Evolutionary conservation across 371 early-diverging fungal genomes (phyloP), one percentile per base, ranked within the genome.

Genomic region (Mucor piriformis): DNA sequence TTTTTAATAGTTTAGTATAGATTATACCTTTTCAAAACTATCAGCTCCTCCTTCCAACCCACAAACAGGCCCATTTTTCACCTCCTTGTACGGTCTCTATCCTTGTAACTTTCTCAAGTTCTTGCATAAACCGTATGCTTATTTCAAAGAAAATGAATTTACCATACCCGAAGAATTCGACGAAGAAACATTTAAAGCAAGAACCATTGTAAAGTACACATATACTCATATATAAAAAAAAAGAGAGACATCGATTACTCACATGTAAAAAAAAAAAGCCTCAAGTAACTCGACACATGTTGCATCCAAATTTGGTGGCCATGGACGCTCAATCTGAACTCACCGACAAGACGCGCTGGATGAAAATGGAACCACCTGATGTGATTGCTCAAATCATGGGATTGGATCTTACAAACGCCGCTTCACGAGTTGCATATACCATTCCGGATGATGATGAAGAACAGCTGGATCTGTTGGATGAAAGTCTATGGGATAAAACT

Each of bases 351-450:
- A 74, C 81, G 10, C 73, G 86, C 8, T 86, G 85, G 85, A 82
- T 83, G 73, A 85, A 85, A 47, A 70, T 85, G 61, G 88, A 87
- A 52, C 84, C 88, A 5, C 83, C 84, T 27, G 88, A 85, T 63
- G 79, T 87, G 47, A 83, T 87, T 44, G 86, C 86, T 15, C 81
- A 83, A 63, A 85, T 85, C 40, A 82, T 87, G 76, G 76, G 84
- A 27, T 48, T 86, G 10, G 86, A 85, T 68, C 54, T 83, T 16
- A 83, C 84, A 35, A 83, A 83, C 50, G 83, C 84, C 20, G 84
- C 84, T 25, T 76, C 78, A 11, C 69, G 81, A n/a, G 77, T 75
- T 1, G 81, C 75, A 0, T 80, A 75, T 47, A 61, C 61, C 11
- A 50, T 60, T 0, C 38, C 38, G 2, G 29, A 60, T 11, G 70